A percentile compares a stretch with the other conserved stretches of the same genome.
Conservation (phyloP, 208 protist genomes). For the Herpetomonas tarakana region DNA sequence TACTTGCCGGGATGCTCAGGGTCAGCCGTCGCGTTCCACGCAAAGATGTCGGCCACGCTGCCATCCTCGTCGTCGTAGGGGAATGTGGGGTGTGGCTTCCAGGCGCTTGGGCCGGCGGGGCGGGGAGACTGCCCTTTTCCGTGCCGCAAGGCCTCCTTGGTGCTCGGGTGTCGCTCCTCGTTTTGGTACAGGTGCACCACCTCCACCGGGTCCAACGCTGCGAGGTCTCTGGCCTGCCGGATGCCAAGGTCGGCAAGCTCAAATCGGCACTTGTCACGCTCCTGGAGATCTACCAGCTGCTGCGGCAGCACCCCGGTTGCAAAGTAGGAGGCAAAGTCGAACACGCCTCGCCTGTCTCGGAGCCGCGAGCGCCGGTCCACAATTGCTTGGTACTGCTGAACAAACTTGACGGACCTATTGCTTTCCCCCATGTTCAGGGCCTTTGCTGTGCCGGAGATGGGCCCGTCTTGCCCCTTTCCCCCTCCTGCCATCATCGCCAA, state of each 20-base stretch:
- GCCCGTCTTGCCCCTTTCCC: neutral
- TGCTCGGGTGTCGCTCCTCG: constrained; percentile 29
- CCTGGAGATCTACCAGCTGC: constrained; percentile 52
- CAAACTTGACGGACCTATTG: constrained; percentile 42
- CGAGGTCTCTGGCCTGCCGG: constrained; percentile 35
- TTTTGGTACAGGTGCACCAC: constrained; percentile 51
- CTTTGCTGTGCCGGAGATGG: constrained; percentile 1
- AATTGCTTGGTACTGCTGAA: constrained; percentile 18
- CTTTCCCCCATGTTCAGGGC: constrained; percentile 23
- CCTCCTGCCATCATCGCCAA: too few relatives aligned
- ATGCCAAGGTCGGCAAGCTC: constrained; percentile 55
- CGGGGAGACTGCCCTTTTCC: too few relatives aligned
- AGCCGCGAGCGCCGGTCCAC: constrained; percentile 11
- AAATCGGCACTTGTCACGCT: constrained; percentile 55
- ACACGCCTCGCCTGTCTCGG: constrained; percentile 14
- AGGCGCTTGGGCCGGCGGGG: too few relatives aligned
- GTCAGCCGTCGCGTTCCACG: constrained; percentile 26
- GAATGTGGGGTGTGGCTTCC: constrained; percentile 53
- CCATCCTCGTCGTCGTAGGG: constrained; percentile 52
- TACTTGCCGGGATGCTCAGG: constrained; percentile 16
- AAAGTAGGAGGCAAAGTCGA: constrained; percentile 58
- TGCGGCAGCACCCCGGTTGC: constrained; percentile 28
- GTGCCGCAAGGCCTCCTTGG: neutral
- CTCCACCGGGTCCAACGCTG: constrained; percentile 19
- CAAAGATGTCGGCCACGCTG: constrained; percentile 33